These are phyloP conservation scores for Solanum medicagineum DNA, from an alignment of 257 asterid species.

Conservation along the genomic window DNA sequence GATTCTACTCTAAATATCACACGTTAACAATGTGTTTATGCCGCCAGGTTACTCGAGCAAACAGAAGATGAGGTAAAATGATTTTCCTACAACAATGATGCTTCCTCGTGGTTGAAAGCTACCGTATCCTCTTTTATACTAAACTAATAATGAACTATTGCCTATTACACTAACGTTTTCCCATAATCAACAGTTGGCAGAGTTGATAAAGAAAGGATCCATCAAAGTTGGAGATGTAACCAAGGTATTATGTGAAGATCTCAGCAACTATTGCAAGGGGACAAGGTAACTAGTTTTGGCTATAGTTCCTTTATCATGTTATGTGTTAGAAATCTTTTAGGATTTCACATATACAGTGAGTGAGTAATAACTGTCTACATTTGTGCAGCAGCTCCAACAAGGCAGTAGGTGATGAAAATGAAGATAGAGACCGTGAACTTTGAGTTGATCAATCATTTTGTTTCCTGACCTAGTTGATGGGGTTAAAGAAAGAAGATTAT, in stretches of 20 bases:
- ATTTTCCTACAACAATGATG: not conserved
- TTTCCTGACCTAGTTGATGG: not conserved
- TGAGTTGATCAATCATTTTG: not conserved
- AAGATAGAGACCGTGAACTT: slow-evolving; percentile 27
- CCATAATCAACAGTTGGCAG: slow-evolving; percentile 44
- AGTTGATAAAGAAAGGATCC: slow-evolving; percentile 65
- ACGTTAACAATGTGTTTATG: not conserved
- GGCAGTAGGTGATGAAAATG: slow-evolving; percentile 12
- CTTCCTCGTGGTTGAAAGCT: not conserved
- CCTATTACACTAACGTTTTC: not conserved
- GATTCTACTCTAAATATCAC: not conserved
- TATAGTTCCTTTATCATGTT: not conserved
- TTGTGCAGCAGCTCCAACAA: slow-evolving; percentile 14
- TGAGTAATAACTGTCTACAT: not conserved
- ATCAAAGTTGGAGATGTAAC: slow-evolving; percentile 60
- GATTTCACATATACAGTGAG: not conserved
- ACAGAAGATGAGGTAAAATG: slow-evolving; percentile 78
- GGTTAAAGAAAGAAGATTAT: not conserved
- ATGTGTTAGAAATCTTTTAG: not conserved
- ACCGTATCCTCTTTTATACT: not conserved
- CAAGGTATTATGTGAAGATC: slow-evolving; percentile 70
- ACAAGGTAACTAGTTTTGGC: slow-evolving; percentile 33
- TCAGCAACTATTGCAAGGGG: slow-evolving; percentile 46
- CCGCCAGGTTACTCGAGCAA: slow-evolving; percentile 76
- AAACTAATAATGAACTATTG: not conserved